Conservation (phyloP, 805 yeast genomes). For the Candida ficus region DNA sequence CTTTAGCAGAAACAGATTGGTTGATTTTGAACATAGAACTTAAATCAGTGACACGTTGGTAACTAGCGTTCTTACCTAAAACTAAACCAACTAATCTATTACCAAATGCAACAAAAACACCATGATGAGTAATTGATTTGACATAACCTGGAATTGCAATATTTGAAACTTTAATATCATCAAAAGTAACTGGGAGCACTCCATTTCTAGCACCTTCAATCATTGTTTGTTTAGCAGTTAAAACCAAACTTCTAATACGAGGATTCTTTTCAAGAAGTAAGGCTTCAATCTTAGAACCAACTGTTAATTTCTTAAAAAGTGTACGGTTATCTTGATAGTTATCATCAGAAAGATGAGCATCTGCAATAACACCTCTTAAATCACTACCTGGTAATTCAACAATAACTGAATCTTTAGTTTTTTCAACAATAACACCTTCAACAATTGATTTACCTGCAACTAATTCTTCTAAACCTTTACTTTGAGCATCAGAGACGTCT, state of each 20-base stretch:
- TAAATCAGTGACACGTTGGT: conserved; percentile 48
- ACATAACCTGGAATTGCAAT: conserved; percentile 65
- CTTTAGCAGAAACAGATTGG: conserved; percentile 69
- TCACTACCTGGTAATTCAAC: conserved; percentile 48
- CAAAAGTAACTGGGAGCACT: conserved; percentile 51
- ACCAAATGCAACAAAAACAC: conserved; percentile 80
- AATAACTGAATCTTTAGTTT: conserved; percentile 65
- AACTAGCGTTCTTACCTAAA: conserved; percentile 64
- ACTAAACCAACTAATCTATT: conserved; percentile 79
- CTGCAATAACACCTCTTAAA: conserved; percentile 64
- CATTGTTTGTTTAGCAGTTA: conserved; percentile 62
- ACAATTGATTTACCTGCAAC: conserved; percentile 59
- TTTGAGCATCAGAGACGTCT: conserved; percentile 40
- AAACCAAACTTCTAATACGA: conserved; percentile 53
- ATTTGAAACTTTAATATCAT: conserved; percentile 49
- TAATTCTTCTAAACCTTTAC: conserved; percentile 42
- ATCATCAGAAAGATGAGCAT: conserved; percentile 75
- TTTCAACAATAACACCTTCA: conserved; percentile 60
- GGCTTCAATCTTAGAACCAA: conserved; percentile 57
- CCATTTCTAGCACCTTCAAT: conserved; percentile 54
- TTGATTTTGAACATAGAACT: conserved; percentile 49
- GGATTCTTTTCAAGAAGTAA: conserved; percentile 64
- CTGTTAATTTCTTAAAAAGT: conserved; percentile 50
- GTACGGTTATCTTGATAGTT: conserved; percentile 70
- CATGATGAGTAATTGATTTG: conserved; percentile 70